A percentile compares a stretch with the other conserved stretches of the same genome.
Evolutionary conservation across 495 filamentous ascomycete species (phyloP).

Genomic region (Annulohypoxylon bovei): DNA sequence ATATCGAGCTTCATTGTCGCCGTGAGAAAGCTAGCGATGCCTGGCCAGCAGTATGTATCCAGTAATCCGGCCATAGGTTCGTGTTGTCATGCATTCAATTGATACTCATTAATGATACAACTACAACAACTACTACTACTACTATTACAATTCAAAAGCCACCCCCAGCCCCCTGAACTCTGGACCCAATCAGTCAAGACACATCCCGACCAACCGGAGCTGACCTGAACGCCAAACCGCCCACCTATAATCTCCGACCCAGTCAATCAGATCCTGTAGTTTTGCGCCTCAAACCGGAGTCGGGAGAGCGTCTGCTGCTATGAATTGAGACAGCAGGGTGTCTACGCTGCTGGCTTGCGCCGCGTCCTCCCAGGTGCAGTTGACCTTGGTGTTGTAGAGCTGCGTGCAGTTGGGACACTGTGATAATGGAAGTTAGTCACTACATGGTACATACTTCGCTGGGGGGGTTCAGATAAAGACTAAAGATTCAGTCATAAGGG

Average conservation of each 20-base stretch:
- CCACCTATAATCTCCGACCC: not conserved
- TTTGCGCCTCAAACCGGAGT: not conserved
- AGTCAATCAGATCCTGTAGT: not conserved
- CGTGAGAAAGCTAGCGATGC: not conserved
- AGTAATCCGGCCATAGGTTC: not conserved
- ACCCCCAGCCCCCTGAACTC: not conserved
- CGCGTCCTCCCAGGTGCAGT: slow-evolving; percentile 12
- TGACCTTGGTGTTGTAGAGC: slow-evolving; percentile 27
- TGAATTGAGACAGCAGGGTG: not conserved
- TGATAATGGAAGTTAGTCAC: not conserved
- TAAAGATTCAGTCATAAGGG: not conserved
- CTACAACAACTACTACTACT: not conserved
- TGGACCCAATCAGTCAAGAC: not conserved
- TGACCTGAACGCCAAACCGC: not conserved
- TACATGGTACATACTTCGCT: no score
- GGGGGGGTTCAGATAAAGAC: not conserved
- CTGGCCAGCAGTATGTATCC: not conserved
- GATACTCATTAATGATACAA: slow-evolving; percentile 29
- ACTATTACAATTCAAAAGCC: not conserved
- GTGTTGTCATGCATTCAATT: no score
- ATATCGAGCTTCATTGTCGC: not conserved
- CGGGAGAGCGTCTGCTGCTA: not conserved
- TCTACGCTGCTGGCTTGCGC: not conserved
- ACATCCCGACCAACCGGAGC: not conserved
- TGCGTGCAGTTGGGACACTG: slow-evolving; percentile 31